Evolutionary conservation across 306 rosid genomes (phyloP).

Genomic region (Nissolia schottii): DNA sequence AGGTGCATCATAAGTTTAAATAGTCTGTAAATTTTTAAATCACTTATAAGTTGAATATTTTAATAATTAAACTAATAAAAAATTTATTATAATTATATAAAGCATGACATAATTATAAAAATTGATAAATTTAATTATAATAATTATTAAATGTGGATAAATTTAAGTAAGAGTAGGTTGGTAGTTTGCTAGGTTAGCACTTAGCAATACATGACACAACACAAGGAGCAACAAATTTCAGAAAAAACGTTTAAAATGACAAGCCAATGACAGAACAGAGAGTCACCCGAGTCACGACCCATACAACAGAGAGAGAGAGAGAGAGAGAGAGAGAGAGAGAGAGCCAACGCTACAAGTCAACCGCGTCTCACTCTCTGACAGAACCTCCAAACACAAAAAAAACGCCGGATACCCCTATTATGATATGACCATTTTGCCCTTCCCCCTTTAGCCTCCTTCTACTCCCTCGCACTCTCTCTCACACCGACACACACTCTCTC

Average conservation of each 20-base stretch:
- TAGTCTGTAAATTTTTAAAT: no score
- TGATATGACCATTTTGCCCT: constrained; percentile 56
- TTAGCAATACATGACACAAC: not conserved
- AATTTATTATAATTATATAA: no score
- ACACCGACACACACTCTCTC: not conserved
- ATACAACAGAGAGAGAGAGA: not conserved
- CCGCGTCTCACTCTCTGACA: constrained; percentile 31
- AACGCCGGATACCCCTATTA: not conserved
- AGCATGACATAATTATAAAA: no score
- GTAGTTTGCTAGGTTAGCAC: no score
- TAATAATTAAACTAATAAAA: no score
- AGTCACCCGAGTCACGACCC: not conserved
- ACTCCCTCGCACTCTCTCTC: not conserved
- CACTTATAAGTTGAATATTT: no score
- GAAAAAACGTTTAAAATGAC: constrained; percentile 50
- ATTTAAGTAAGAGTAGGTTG: no score
- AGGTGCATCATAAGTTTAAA: no score
- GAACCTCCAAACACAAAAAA: not conserved
- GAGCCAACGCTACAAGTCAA: constrained; percentile 54
- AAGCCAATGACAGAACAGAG: not conserved
- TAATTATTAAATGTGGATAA: no score
- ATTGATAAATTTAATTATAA: no score
- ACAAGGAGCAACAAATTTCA: not conserved
- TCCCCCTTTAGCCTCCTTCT: not conserved
- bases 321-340: not conserved